These are phyloP conservation scores for Pestalotiopsis sp. DNA, from an alignment of 2,329 filamentous ascomycete genomes.

Conservation along the genomic window DNA sequence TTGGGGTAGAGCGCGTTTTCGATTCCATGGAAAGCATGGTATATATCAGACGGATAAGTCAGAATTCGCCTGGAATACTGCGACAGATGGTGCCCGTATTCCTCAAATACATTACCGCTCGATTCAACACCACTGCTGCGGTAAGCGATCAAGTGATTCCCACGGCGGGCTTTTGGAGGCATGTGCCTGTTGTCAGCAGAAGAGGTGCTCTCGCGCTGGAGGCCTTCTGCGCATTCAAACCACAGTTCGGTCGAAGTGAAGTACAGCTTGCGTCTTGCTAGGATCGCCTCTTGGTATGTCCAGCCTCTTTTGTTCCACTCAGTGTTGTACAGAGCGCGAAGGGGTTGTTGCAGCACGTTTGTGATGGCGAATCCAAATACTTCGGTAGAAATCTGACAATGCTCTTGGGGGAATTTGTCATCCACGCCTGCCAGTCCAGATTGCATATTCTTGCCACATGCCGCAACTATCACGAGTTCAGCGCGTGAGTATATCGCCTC, in stretches of 20 bases:
- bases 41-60: not conserved
- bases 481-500: not conserved
- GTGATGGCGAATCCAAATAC: not conserved
- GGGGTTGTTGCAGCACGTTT: not conserved
- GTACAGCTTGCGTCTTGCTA: not conserved
- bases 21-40: not conserved
- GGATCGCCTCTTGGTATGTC: not conserved
- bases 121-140: not conserved
- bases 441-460: not conserved
- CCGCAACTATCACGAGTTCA: not conserved
- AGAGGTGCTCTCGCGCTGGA: not conserved
- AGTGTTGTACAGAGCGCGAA: rapidly evolving
- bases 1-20: not conserved
- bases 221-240: not conserved
- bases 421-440: not conserved
- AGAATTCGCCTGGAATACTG: not conserved
- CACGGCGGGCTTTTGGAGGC: not conserved
- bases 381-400: not conserved
- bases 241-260: not conserved
- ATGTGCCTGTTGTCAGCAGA: not conserved
- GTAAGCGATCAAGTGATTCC: not conserved
- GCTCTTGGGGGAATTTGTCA: not conserved
- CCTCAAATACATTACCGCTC: not conserved
- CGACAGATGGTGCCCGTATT: not conserved
- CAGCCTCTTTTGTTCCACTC: not conserved